phyloP scores from a whole-genome alignment of 2,329 filamentous ascomycete species.

The Diaporthe longicolla region DNA sequence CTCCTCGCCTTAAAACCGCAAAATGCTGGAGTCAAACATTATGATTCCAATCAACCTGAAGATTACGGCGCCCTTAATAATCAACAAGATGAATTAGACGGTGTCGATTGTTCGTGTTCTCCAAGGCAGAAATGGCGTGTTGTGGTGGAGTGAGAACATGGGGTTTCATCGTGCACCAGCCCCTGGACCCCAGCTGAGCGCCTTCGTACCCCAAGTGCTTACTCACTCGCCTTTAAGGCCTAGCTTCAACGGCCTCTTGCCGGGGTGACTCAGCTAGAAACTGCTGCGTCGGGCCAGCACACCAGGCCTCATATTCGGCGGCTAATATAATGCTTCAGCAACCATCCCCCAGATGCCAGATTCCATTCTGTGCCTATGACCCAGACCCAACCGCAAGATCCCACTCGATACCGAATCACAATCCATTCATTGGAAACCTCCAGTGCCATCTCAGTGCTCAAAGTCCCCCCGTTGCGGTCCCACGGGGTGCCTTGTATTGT shows the following conservation, averaged over 20 bases:
- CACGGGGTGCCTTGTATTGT: background rate
- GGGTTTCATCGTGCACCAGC: slow-evolving; percentile 12
- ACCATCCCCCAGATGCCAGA: no score
- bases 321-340: background rate
- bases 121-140: background rate
- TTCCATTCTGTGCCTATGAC: background rate
- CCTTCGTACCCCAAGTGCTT: slow-evolving; percentile 19
- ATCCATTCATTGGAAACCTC: no score
- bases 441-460: background rate
- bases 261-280: slow-evolving; percentile 18
- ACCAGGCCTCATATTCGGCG: no score
- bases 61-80: background rate
- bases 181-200: background rate
- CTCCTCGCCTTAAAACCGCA: no score
- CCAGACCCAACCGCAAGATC: background rate
- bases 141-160: background rate
- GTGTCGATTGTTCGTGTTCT: background rate
- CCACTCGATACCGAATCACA: background rate
- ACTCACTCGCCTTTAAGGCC: slow-evolving; percentile 1
- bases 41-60: no score
- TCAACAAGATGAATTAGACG: background rate
- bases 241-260: slow-evolving; percentile 17
- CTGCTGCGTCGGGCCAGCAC: background rate
- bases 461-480: rapidly evolving
- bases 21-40: background rate